These are phyloP conservation scores for Hylodesmum podocarpum DNA, from an alignment of 306 rosid genomes.

Conservation along the genomic window DNA sequence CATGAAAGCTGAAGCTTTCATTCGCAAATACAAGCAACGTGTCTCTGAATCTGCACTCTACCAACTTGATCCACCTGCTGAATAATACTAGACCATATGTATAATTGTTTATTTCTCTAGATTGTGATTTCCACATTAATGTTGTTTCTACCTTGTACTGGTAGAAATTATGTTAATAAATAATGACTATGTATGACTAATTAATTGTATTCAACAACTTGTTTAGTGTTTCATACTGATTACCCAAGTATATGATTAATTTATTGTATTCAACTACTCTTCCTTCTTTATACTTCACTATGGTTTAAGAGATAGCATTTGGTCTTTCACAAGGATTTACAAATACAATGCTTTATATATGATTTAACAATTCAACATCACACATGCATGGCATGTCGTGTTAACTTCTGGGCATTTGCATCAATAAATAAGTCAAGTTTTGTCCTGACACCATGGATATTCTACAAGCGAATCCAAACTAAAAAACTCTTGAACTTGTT, in stretches of 20 bases:
- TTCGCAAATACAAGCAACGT: constrained; percentile 41
- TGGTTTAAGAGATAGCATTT: not conserved
- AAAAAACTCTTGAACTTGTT: no score
- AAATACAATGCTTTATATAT: no score
- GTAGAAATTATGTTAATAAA: not conserved
- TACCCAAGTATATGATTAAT: not conserved
- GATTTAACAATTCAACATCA: no score
- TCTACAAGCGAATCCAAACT: no score
- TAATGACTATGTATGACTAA: not conserved
- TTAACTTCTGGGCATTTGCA: no score
- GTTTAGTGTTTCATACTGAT: not conserved
- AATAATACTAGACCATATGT: not conserved
- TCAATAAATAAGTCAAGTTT: no score
- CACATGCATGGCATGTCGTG: no score
- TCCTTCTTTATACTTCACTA: not conserved
- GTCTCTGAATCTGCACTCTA: constrained; percentile 41
- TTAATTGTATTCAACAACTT: not conserved
- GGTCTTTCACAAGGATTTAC: no score
- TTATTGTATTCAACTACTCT: not conserved
- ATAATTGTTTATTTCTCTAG: not conserved
- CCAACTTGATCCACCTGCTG: constrained; percentile 18
- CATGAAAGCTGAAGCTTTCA: constrained; percentile 53
- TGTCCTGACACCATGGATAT: no score
- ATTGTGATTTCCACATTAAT: not conserved
- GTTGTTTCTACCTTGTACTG: constrained; percentile 24